These are phyloP conservation scores for Penicillium sp. DNA, from an alignment of 2,329 filamentous ascomycete genomes.

Conservation along the genomic window DNA sequence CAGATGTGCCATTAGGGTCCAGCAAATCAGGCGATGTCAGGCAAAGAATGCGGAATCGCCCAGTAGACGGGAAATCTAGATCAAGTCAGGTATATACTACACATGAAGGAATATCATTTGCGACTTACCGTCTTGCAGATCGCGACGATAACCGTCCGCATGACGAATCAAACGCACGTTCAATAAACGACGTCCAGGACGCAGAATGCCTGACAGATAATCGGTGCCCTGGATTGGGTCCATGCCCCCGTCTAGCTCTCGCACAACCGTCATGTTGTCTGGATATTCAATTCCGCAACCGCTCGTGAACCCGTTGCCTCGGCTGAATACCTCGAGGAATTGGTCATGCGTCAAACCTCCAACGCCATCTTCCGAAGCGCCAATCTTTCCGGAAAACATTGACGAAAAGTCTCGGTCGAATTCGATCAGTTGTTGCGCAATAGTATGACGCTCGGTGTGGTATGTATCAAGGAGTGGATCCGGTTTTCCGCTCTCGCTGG, in stretches of 20 bases:
- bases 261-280: conserved; percentile 27
- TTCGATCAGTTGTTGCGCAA: conserved; percentile 37
- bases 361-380: conserved; percentile 20
- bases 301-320: conserved; percentile 37
- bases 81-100: not conserved
- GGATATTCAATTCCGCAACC: conserved; percentile 39
- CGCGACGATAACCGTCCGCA: conserved; percentile 33
- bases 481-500: conserved; percentile 11
- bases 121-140: conserved; percentile 35
- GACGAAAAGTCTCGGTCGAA: conserved; percentile 39
- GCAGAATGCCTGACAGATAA: conserved; percentile 33
- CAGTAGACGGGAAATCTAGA: conserved; percentile 35
- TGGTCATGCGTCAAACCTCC: conserved; percentile 31
- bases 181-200: conserved; percentile 33
- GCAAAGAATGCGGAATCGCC: conserved; percentile 36
- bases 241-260: conserved; percentile 7
- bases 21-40: conserved; percentile 35
- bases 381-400: conserved; percentile 40
- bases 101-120: not conserved
- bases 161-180: conserved; percentile 33
- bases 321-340: conserved; percentile 35
- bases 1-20: conserved; percentile 25
- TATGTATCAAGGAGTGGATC: conserved; percentile 36
- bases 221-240: conserved; percentile 31
- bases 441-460: conserved; percentile 34